Evolutionary conservation across 768 basidiomycete genomes (phyloP).

Genomic region (Butyriboletus loyo): DNA sequence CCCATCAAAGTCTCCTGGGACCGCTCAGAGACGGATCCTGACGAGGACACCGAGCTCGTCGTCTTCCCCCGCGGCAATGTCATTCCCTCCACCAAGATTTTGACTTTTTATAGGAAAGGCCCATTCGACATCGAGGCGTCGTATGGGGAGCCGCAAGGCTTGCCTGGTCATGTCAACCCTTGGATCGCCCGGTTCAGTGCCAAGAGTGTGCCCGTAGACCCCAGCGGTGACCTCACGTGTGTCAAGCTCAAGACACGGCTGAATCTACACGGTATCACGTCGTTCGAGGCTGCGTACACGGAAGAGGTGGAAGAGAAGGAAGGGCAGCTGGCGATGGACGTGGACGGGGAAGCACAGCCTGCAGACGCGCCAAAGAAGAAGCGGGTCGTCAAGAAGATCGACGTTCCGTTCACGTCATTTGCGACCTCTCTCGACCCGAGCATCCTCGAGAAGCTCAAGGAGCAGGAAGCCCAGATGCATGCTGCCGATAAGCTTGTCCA

Average conservation of each 20-base stretch:
- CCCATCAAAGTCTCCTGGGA: constrained; percentile 92
- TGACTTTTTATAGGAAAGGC: constrained; percentile 90
- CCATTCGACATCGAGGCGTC: constrained; percentile 84
- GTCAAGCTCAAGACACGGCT: constrained; percentile 91
- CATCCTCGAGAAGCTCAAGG: constrained; percentile 61
- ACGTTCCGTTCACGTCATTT: constrained; percentile 68
- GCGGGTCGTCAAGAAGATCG: constrained; percentile 78
- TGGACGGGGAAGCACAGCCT: constrained; percentile 49
- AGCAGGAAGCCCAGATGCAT: constrained; percentile 87
- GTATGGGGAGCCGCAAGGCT: constrained; percentile 67
- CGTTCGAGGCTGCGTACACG: constrained; percentile 82
- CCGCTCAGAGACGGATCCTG: constrained; percentile 64
- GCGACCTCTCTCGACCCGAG: constrained; percentile 63
- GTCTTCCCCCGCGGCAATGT: constrained; percentile 86
- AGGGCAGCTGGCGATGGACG: constrained; percentile 65
- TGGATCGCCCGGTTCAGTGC: constrained; percentile 81
- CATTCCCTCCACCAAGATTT: constrained; percentile 91
- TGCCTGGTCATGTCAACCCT: constrained; percentile 82
- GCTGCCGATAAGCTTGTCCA: constrained; percentile 91
- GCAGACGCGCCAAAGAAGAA: constrained; percentile 66
- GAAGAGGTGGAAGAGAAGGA: constrained; percentile 83
- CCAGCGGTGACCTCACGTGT: constrained; percentile 69
- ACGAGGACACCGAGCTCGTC: constrained; percentile 87
- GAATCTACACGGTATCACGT: constrained; percentile 81
- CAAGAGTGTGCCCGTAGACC: constrained; percentile 70